phyloP scores from a whole-genome alignment of 306 rosid species.

The Carpinus fangiana region DNA sequence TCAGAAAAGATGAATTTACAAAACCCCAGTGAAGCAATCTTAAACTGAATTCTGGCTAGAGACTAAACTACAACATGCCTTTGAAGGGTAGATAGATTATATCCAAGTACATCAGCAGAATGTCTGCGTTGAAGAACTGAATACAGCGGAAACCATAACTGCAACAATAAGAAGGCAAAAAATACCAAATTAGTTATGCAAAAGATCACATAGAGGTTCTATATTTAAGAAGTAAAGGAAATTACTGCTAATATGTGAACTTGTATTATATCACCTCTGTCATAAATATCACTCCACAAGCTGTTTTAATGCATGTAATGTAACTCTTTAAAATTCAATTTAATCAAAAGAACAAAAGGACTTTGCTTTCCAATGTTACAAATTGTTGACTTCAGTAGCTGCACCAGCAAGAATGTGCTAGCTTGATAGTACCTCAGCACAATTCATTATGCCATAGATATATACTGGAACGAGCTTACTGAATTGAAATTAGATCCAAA shows the following conservation, averaged over 20 bases:
- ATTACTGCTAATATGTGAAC: not conserved
- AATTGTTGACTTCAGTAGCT: not conserved
- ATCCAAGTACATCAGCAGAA: conserved; percentile 30
- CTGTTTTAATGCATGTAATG: not conserved
- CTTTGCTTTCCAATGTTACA: not conserved
- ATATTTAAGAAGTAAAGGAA: conserved; percentile 10
- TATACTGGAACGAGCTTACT: not conserved
- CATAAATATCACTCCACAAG: not conserved
- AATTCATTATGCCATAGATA: not conserved
- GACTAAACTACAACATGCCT: conserved; percentile 46
- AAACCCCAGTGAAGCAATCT: conserved; percentile 4
- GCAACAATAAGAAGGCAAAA: conserved; percentile 34
- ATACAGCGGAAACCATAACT: conserved; percentile 93
- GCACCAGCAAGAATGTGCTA: not conserved
- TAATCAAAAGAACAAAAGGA: too few species aligned
- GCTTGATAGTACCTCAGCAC: not conserved
- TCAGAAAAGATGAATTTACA: conserved; percentile 6
- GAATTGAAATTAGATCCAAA: not conserved
- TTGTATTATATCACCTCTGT: not conserved
- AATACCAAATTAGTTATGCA: conserved; percentile 21
- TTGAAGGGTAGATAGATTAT: conserved; percentile 36
- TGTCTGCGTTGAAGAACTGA: conserved; percentile 47
- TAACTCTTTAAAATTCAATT: not conserved
- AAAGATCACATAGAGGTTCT: not conserved
- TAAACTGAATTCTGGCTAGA: conserved; percentile 8